Conservation (phyloP, 257 asterid genomes). For the Misopates orontium region DNA sequence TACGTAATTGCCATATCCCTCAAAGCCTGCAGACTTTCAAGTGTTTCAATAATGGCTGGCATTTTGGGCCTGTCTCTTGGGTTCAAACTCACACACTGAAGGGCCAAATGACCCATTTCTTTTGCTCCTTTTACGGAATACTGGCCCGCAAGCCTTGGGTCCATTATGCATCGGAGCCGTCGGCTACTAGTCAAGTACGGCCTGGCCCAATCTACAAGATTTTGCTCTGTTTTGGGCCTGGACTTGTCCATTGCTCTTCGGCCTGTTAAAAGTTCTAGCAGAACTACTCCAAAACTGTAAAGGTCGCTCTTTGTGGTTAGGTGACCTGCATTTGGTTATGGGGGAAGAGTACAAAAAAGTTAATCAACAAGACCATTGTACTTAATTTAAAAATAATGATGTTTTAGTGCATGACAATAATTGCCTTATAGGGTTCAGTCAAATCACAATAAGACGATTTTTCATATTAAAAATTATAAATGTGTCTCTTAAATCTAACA, state of each 20-base stretch:
- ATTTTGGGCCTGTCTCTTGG: conserved; percentile 89
- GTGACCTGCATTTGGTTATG: conserved; percentile 56
- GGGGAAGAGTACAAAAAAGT: neutral
- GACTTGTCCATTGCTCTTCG: conserved; percentile 80
- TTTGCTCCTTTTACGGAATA: conserved; percentile 78
- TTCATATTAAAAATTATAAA: too few species aligned
- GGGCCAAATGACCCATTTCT: conserved; percentile 75
- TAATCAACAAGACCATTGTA: too few species aligned
- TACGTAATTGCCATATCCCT: conserved; percentile 70
- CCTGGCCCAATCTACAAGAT: conserved; percentile 70
- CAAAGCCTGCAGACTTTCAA: conserved; percentile 57
- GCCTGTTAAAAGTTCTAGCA: conserved; percentile 75
- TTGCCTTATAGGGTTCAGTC: too few species aligned
- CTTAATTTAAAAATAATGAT: too few species aligned
- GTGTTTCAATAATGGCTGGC: conserved; percentile 80
- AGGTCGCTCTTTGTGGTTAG: conserved; percentile 87
- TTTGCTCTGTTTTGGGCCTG: conserved; percentile 73
- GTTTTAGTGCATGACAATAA: too few species aligned
- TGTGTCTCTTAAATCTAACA: too few species aligned
- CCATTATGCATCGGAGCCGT: conserved; percentile 62
- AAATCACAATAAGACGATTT: too few species aligned
- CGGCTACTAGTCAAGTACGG: conserved; percentile 74
- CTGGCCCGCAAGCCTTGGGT: conserved; percentile 76
- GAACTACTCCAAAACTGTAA: conserved; percentile 89
- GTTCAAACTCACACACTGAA: conserved; percentile 67